Percentiles rank a stretch among this genome's conserved stretches.
phyloP scores from a whole-genome alignment of 2,329 filamentous ascomycete genomes.

The Nemania serpens region DNA sequence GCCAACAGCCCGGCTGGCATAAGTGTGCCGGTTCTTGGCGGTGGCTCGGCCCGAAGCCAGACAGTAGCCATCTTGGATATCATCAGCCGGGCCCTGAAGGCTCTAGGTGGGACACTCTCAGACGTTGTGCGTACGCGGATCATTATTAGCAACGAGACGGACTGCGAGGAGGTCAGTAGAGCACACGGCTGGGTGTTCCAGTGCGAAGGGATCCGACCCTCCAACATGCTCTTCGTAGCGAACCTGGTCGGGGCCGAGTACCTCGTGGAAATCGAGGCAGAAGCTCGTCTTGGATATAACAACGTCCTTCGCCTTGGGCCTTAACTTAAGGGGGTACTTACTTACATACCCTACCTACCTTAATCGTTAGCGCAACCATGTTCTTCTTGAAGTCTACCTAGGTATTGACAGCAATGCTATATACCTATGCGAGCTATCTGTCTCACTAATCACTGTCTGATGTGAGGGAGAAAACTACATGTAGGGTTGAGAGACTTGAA shows the following conservation, averaged over 20 bases:
- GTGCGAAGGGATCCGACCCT: constrained; percentile 32
- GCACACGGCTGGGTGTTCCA: constrained; percentile 39
- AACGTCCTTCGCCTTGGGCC: constrained; percentile 16
- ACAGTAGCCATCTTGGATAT: constrained; percentile 39
- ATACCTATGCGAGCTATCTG: no score
- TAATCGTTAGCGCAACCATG: no score
- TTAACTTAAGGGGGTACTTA: not conserved
- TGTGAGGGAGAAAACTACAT: no score
- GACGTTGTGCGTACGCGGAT: constrained; percentile 39
- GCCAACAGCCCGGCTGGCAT: constrained; percentile 34
- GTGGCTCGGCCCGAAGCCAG: constrained; percentile 34
- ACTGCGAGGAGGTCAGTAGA: constrained; percentile 36
- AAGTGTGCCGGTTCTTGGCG: constrained; percentile 29
- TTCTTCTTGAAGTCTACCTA: no score
- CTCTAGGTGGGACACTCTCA: constrained; percentile 34
- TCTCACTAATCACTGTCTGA: no score
- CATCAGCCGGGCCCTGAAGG: constrained; percentile 34
- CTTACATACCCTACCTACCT: no score
- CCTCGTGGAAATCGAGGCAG: constrained; percentile 33
- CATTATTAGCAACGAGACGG: constrained; percentile 32
- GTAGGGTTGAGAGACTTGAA: no score
- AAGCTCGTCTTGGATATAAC: constrained; percentile 24
- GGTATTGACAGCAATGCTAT: no score
- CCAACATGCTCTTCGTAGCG: constrained; percentile 29
- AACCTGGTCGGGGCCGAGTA: constrained; percentile 24